Conservation (phyloP, 2,329 filamentous ascomycete species). For the Stemphylium lycopersici region DNA sequence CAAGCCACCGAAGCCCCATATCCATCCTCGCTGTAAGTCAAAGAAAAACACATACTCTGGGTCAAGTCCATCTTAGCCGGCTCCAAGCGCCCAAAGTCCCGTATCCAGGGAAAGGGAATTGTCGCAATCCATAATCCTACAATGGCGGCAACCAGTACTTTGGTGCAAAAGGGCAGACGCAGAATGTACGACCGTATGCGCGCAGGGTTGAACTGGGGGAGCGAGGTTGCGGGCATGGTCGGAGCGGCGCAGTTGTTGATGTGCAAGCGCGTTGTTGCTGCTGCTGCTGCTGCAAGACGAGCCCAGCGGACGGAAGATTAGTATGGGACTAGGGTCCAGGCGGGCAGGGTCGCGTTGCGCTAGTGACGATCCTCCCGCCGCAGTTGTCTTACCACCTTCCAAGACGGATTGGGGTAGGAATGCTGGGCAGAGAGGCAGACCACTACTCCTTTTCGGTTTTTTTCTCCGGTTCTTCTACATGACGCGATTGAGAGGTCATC, state of each 20-base stretch:
- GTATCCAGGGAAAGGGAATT: slow-evolving; percentile 73
- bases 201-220: slow-evolving; percentile 69
- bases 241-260: slow-evolving; percentile 13
- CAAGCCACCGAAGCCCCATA: neutral
- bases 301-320: slow-evolving; percentile 13
- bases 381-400: slow-evolving; percentile 14
- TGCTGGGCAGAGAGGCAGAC: slow-evolving; percentile 21
- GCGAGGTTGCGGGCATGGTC: slow-evolving; percentile 48
- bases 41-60: slow-evolving; percentile 64
- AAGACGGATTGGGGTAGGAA: slow-evolving; percentile 17
- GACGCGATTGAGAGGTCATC: slow-evolving; percentile 14
- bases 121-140: slow-evolving; percentile 71
- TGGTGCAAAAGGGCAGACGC: slow-evolving; percentile 87
- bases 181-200: slow-evolving; percentile 81
- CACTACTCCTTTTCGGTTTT: slow-evolving; percentile 14
- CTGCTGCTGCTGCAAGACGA: slow-evolving; percentile 2
- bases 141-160: slow-evolving; percentile 70
- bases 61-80: slow-evolving; percentile 75
- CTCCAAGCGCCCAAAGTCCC: slow-evolving; percentile 78
- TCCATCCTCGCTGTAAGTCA: neutral
- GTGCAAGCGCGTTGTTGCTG: slow-evolving; percentile 20
- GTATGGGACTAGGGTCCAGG: slow-evolving; percentile 20
- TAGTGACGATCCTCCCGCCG: slow-evolving; percentile 23
- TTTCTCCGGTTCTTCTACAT: slow-evolving; percentile 6
- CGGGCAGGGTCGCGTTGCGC: slow-evolving; percentile 10